Base-by-base conservation (phyloP, 148 eudicot species). In the Rhododendron simsii region DNA sequence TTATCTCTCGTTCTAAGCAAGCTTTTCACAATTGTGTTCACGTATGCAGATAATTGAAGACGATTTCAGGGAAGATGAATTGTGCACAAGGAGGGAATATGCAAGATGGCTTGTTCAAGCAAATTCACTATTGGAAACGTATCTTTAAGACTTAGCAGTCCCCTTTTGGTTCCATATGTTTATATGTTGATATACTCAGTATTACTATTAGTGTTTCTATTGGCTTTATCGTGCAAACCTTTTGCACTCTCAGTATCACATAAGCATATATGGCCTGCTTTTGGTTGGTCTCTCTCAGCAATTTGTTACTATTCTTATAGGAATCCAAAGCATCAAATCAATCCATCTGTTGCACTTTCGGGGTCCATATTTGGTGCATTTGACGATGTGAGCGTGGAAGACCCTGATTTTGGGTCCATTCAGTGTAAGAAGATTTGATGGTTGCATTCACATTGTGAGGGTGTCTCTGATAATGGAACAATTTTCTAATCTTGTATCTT, bases 1-100 rank as follows among this genome's bases (percentile, higher is more conserved):
- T 83, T 78, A 14, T 50, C 55, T 88, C 84, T 81, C 85, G 85
- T 85, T 92, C 89, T 91, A 82, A 92, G 90, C 89, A 89, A 89
- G 80, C 78, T 83, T 91, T 78, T 87, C 65, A 86, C 81, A 84
- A 79, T 71, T 87, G 37, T 87, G 86, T 83, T 90, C 91, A 93
- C 89, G 90, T 89, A 87, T 91, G 90, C 96, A 97, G 99, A 94
- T 97, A 80, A 90, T 95, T 88, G 98, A 95, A 85, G 95, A 95
- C 75, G 93, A 92, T 88, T 94, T 92, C 81, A 89, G 87, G 91
- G 94, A 92, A 45, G 92, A 89, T 88, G 95, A 92, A 81, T 92
- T 97, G 85, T 97, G 99, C 86, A 92, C 94, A 4, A 94, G 97
- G 88, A 92, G 98, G 92, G 98, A 97, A 88, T 97, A 95, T 85